Evolutionary conservation across 2,329 filamentous ascomycete species (phyloP).

Genomic region (Incumbomyces delicatus): DNA sequence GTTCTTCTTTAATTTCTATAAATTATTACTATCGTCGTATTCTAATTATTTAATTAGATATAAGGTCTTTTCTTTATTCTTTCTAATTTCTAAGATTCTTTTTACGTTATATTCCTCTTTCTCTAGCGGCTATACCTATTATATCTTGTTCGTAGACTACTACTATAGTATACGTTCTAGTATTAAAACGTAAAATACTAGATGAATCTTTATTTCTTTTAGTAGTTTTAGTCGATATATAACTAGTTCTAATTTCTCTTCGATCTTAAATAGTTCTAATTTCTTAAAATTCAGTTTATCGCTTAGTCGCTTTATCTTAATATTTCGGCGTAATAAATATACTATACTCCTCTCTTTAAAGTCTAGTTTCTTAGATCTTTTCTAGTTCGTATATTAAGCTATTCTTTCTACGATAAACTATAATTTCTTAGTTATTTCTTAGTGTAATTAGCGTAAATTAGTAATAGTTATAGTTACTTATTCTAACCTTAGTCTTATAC

Average conservation of each 20-base stretch:
- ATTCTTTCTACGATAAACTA: neutral
- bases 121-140: no score
- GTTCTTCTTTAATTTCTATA: no score
- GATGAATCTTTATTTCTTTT: slow-evolving; percentile 1
- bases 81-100: no score
- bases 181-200: neutral
- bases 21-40: no score
- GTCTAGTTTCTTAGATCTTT: slow-evolving; percentile 6
- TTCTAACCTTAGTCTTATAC: neutral
- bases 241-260: slow-evolving; percentile 3
- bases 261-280: slow-evolving; percentile 6
- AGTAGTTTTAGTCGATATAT: neutral
- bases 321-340: slow-evolving; percentile 7
- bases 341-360: slow-evolving; percentile 3
- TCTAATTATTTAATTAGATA: no score
- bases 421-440: slow-evolving; percentile 1
- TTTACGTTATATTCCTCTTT: no score
- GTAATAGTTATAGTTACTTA: slow-evolving; percentile 3
- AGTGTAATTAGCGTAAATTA: neutral
- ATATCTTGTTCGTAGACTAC: no score
- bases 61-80: no score
- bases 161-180: neutral
- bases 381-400: slow-evolving; percentile 1
- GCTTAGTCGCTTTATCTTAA: slow-evolving; percentile 9
- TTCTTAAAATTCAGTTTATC: slow-evolving; percentile 8